Base-by-base conservation (phyloP, 108 stramenopile species). In the Cyclotella baltica region DNA sequence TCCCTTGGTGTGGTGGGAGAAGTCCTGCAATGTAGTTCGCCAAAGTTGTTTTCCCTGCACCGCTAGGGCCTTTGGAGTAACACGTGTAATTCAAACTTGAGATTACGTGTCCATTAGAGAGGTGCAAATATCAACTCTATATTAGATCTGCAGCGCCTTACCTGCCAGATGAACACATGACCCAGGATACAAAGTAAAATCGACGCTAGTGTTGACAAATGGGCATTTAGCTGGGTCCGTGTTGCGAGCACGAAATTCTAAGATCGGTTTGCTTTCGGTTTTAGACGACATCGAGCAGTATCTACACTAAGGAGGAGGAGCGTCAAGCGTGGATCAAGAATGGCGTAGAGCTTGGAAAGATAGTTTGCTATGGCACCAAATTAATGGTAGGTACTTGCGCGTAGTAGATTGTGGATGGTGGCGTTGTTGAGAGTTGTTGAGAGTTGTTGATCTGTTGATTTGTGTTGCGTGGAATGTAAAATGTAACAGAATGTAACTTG, bases 31-130 rank as follows among this genome's bases (percentile, higher is more conserved):
- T 73, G 62, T 82, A 89, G 23, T 64, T 87, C 16, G 88, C 76
- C 1, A 94, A 66, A 25, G 93, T 94, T 1, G 88, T 88, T 58
- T 94, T 94, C 28, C 93, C 92, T 10, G 86, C 73, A 9, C 93
- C 93, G 52, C 76, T 78, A 10, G 72, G 73, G 1, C 93, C 59
- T 62, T 29, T 29, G 8, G 9, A 16, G 22, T n/a, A 53, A 53
- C 22, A 53, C 19, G n/a, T 53, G n/a, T 16, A 4, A n/a, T 16
- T 53, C 13, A 19, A 23, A 53, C 22, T 16, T 53, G 9, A 22
- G 20, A 10, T 19, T 4, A 53, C 13, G 5, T 53, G 22, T 5
- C 4, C 5, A 53, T 19, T 53, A 5, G 19, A 23, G 8, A 53
- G 52, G 5, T 19, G 5, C 19, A 53, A 53, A 53, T 19, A 53